phyloP scores from a whole-genome alignment of 225 moss, liverwort and hornwort genomes.

The Bryoerythrophyllum caledonicum region DNA sequence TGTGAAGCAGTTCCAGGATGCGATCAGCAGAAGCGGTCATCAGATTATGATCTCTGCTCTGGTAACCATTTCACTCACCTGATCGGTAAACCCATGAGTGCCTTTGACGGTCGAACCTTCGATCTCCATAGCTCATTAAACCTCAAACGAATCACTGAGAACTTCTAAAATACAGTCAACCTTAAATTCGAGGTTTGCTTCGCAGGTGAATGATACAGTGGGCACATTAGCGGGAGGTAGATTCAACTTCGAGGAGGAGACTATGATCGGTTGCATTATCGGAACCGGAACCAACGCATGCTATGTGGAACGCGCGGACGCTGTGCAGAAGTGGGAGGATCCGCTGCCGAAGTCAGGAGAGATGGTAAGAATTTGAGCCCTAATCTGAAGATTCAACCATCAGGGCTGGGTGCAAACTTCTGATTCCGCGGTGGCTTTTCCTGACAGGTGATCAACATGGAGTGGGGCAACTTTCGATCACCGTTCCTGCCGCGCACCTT shows the following conservation, averaged over 20 bases:
- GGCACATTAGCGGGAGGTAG: slow-evolving; percentile 93
- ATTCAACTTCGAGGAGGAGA: slow-evolving; percentile 85
- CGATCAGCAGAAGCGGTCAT: slow-evolving; percentile 51
- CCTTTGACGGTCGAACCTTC: no score
- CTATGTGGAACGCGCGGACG: slow-evolving; percentile 88
- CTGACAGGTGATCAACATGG: slow-evolving; percentile 66
- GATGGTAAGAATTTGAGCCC: slow-evolving; percentile 50
- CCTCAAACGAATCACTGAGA: no score
- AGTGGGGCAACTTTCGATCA: slow-evolving; percentile 73
- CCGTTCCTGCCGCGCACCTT: slow-evolving; percentile 68
- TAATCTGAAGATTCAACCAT: no score
- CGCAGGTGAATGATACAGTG: slow-evolving; percentile 97
- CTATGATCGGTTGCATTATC: slow-evolving; percentile 87
- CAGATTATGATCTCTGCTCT: slow-evolving; percentile 54
- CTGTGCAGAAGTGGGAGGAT: slow-evolving; percentile 76
- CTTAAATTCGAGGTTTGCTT: slow-evolving; percentile 8
- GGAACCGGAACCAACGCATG: slow-evolving; percentile 99
- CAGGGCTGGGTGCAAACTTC: no score
- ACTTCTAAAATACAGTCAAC: no score
- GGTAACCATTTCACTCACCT: slow-evolving; percentile 26
- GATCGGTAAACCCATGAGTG: no score
- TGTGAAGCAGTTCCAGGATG: slow-evolving; percentile 62
- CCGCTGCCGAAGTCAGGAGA: slow-evolving; percentile 70
- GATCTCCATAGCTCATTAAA: no score
- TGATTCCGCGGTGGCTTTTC: no score